Conservation (phyloP, 2,329 filamentous ascomycete genomes). For the Uncinocarpus reesii region DNA sequence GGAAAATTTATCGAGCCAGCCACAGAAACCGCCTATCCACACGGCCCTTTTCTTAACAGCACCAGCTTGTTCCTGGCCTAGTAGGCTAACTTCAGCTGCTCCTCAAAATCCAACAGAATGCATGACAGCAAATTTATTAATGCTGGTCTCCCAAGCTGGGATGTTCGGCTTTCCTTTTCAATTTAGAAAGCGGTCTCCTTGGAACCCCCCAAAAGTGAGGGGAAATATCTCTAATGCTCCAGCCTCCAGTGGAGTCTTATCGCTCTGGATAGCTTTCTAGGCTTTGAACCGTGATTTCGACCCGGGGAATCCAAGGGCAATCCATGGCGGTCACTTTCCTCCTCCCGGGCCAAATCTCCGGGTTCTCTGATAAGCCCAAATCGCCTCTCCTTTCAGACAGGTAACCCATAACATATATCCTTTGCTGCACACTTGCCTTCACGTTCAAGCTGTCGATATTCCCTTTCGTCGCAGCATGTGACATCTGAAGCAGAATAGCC, state of each 20-base stretch:
- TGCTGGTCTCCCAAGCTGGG: neutral
- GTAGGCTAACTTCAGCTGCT: neutral
- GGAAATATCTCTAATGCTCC: neutral
- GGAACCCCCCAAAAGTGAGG: too few species aligned
- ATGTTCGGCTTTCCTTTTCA: too few species aligned
- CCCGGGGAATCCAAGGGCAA: neutral
- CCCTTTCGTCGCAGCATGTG: neutral
- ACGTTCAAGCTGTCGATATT: too few species aligned
- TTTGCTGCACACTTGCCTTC: too few species aligned
- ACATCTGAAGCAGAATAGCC: neutral
- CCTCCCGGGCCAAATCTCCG: neutral
- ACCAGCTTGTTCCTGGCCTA: neutral
- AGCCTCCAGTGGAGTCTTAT: neutral
- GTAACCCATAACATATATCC: too few species aligned
- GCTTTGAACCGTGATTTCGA: constrained; percentile 1
- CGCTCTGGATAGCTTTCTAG: neutral
- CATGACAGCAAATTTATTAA: neutral
- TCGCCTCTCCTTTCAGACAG: neutral
- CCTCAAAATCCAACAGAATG: neutral
- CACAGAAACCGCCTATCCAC: neutral
- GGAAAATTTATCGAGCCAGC: constrained; percentile 6
- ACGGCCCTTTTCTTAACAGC: neutral
- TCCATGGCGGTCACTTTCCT: neutral
- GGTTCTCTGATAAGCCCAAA: neutral
- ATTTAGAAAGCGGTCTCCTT: too few species aligned